Evolutionary conservation across 2,329 filamentous ascomycete species (phyloP).

Genomic region (Neurospora crassa): DNA sequence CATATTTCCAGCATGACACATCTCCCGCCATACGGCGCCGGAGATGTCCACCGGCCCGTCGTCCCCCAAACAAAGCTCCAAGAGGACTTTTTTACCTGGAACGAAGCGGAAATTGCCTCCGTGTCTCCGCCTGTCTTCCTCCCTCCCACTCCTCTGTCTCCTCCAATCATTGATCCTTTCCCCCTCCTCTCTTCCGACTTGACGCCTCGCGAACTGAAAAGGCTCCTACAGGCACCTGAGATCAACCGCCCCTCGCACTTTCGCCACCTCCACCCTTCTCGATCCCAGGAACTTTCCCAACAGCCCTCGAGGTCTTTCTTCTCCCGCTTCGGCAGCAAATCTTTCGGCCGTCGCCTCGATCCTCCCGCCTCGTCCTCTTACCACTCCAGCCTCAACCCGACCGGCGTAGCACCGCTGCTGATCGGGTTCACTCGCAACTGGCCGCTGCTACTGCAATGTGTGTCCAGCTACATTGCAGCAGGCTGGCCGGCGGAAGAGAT

Average conservation of each 20-base stretch:
- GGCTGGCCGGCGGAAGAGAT: slow-evolving; percentile 46
- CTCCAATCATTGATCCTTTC: slow-evolving; percentile 29
- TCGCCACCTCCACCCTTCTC: slow-evolving; percentile 18
- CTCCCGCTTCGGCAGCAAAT: not conserved
- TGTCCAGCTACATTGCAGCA: slow-evolving; percentile 43
- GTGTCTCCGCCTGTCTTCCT: slow-evolving; percentile 25
- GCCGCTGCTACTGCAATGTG: slow-evolving; percentile 40
- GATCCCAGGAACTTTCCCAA: slow-evolving; percentile 10
- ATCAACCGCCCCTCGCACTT: slow-evolving; percentile 25
- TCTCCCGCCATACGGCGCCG: not conserved
- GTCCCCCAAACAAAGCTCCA: not conserved
- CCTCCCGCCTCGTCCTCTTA: not conserved
- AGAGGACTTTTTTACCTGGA: slow-evolving; percentile 12
- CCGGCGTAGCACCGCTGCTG: slow-evolving; percentile 25
- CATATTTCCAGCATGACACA: not conserved
- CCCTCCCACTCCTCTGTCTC: slow-evolving; percentile 26
- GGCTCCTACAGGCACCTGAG: slow-evolving; percentile 15
- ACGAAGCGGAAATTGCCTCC: slow-evolving; percentile 4
- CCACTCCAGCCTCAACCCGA: not conserved
- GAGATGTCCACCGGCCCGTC: not conserved
- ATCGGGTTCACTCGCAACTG: slow-evolving; percentile 46
- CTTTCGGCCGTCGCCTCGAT: not conserved
- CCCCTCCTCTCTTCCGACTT: slow-evolving; percentile 24
- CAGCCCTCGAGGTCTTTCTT: not conserved
- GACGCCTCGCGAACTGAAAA: slow-evolving; percentile 16